phyloP scores from a whole-genome alignment of 2,329 filamentous ascomycete species.

The Diplodia corticola region DNA sequence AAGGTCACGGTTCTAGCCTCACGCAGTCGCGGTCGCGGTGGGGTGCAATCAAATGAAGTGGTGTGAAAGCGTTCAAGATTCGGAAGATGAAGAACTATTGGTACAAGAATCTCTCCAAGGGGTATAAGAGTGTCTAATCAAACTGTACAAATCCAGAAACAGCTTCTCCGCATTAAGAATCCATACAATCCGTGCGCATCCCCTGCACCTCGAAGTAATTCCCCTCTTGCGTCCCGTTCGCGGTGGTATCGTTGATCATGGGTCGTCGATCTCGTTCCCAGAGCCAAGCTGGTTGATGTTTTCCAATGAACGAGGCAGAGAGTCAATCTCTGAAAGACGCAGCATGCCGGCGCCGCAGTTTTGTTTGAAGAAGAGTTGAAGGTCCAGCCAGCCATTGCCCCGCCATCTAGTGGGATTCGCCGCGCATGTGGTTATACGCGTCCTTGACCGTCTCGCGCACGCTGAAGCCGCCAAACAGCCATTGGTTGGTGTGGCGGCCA shows the following conservation, averaged over 20 bases:
- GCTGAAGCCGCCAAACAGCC: conserved; percentile 42
- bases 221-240: not conserved
- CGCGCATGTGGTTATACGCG: conserved; percentile 22
- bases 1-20: not conserved
- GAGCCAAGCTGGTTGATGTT: conserved; percentile 16
- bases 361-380: conserved; percentile 2
- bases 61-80: not conserved
- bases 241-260: conserved; percentile 21
- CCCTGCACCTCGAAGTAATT: not conserved
- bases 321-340: conserved; percentile 19
- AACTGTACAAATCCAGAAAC: conserved; percentile 2
- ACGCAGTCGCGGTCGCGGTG: not conserved
- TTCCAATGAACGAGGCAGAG: conserved; percentile 10
- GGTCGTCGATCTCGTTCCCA: conserved; percentile 22
- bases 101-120: conserved; percentile 17
- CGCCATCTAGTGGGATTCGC: conserved; percentile 5
- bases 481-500: conserved; percentile 39
- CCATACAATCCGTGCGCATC: conserved; percentile 14
- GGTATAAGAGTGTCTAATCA: conserved; percentile 13
- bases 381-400: not conserved
- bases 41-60: conserved; percentile 1
- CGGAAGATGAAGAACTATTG: not conserved
- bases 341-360: conserved; percentile 20
- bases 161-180: conserved; percentile 13
- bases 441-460: conserved; percentile 39